Evolutionary conservation across 352 stramenopile species (phyloP).

Genomic region (Phytophthora fragariaefolia): DNA sequence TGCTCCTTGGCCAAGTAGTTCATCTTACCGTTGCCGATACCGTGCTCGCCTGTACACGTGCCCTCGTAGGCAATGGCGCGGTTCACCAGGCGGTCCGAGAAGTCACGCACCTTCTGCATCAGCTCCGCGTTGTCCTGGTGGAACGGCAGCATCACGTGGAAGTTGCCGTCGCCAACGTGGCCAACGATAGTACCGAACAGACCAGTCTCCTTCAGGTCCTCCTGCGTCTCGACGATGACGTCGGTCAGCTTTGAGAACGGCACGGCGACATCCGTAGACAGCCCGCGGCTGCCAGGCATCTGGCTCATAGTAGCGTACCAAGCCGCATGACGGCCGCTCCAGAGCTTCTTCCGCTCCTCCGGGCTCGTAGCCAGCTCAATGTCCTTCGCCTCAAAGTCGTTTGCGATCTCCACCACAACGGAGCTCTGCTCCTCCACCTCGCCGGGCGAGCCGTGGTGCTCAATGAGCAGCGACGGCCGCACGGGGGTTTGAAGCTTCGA

Average conservation of each 20-base stretch:
- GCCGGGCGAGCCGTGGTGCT: conserved; percentile 88
- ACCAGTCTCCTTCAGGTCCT: conserved; percentile 87
- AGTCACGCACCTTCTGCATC: conserved; percentile 85
- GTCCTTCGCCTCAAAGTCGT: conserved; percentile 83
- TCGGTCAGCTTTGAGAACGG: conserved; percentile 94
- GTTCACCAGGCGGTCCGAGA: conserved; percentile 88
- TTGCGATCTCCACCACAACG: conserved; percentile 85
- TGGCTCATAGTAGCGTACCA: conserved; percentile 86
- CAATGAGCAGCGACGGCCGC: conserved; percentile 94
- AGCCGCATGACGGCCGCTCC: conserved; percentile 84
- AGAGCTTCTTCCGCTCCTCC: conserved; percentile 87
- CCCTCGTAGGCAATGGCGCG: conserved; percentile 92
- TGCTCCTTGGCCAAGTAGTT: conserved; percentile 93
- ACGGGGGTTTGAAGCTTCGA: conserved; percentile 81
- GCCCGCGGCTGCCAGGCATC: conserved; percentile 81
- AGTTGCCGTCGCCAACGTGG: conserved; percentile 97
- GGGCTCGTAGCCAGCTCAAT: conserved; percentile 77
- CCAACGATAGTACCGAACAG: conserved; percentile 94
- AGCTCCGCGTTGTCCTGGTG: conserved; percentile 85
- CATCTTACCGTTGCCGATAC: conserved; percentile 96
- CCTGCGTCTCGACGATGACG: conserved; percentile 93
- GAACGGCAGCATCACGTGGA: conserved; percentile 97
- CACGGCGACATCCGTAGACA: conserved; percentile 97
- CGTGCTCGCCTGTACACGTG: conserved; percentile 99
- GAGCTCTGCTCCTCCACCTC: conserved; percentile 91